Evolutionary conservation across 2,329 filamentous ascomycete genomes (phyloP).

Genomic region (Massarina eburnea): DNA sequence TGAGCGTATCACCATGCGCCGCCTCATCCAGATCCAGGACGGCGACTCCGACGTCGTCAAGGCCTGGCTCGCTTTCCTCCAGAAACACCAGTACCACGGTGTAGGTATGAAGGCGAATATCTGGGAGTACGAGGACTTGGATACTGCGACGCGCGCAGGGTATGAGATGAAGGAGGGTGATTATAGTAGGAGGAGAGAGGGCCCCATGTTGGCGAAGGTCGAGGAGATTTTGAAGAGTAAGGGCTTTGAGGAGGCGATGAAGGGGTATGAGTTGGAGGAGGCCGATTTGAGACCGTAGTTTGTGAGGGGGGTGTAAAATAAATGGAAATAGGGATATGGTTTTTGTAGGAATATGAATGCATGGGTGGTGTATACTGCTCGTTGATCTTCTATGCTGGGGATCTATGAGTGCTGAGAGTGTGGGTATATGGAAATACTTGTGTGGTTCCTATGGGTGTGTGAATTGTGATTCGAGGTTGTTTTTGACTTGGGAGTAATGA

Average conservation of each 20-base stretch:
- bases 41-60: constrained; percentile 87
- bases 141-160: constrained; percentile 32
- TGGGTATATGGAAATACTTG: too few species aligned
- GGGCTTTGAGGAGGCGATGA: constrained; percentile 37
- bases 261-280: constrained; percentile 19
- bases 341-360: too few species aligned
- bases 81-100: constrained; percentile 92
- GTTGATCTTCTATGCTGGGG: too few species aligned
- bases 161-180: constrained; percentile 29
- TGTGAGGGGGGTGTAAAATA: background rate
- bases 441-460: too few species aligned
- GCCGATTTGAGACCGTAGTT: constrained; percentile 26
- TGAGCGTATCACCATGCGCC: constrained; percentile 81
- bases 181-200: constrained; percentile 32
- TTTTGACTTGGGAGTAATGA: too few species aligned
- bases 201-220: constrained; percentile 37
- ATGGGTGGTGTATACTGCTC: too few species aligned
- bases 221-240: constrained; percentile 34
- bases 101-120: constrained; percentile 99
- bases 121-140: constrained; percentile 79
- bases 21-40: constrained; percentile 90
- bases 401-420: too few species aligned
- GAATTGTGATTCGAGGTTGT: too few species aligned
- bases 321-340: too few species aligned
- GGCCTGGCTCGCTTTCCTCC: constrained; percentile 87